Evolutionary conservation across 2,329 filamentous ascomycete species (phyloP).

Genomic region (Phyllosticta ampelicida): DNA sequence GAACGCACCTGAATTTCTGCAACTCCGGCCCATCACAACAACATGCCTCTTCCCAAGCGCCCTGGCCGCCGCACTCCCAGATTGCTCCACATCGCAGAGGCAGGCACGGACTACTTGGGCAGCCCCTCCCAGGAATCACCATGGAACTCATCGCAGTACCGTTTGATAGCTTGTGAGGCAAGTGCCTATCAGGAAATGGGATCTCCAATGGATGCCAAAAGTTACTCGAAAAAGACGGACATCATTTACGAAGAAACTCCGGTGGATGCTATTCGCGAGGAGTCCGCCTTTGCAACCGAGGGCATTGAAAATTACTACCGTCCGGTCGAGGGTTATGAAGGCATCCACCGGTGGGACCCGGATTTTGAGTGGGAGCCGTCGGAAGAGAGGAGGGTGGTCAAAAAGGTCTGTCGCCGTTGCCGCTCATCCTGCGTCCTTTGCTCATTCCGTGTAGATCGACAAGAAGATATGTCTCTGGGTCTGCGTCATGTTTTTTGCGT

Average conservation of each 20-base stretch:
- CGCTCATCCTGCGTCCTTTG: not conserved
- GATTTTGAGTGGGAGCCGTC: constrained; percentile 44
- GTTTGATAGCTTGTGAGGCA: constrained; percentile 1
- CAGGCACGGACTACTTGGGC: not conserved
- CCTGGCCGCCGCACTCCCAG: constrained; percentile 2
- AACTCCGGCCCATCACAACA: not conserved
- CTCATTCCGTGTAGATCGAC: constrained; percentile 33
- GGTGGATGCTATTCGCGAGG: not conserved
- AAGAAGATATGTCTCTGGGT: constrained; percentile 41
- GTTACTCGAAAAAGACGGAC: constrained; percentile 9
- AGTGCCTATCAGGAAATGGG: constrained; percentile 9
- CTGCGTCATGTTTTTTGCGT: constrained; percentile 44
- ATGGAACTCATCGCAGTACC: constrained; percentile 6
- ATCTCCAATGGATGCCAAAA: constrained; percentile 6
- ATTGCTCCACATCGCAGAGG: constrained; percentile 5
- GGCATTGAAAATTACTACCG: constrained; percentile 34
- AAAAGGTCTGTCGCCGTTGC: constrained; percentile 34
- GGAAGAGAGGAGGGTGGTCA: constrained; percentile 46
- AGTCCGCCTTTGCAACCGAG: constrained; percentile 20
- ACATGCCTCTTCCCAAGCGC: constrained; percentile 4
- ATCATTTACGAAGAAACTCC: constrained; percentile 1
- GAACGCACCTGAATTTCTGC: not conserved
- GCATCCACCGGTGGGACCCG: constrained; percentile 49
- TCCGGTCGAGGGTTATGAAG: constrained; percentile 48
- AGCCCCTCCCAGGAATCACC: constrained; percentile 1